These are phyloP conservation scores for Pythium folliculosum DNA, from an alignment of 352 stramenopile genomes.

Conservation along the genomic window DNA sequence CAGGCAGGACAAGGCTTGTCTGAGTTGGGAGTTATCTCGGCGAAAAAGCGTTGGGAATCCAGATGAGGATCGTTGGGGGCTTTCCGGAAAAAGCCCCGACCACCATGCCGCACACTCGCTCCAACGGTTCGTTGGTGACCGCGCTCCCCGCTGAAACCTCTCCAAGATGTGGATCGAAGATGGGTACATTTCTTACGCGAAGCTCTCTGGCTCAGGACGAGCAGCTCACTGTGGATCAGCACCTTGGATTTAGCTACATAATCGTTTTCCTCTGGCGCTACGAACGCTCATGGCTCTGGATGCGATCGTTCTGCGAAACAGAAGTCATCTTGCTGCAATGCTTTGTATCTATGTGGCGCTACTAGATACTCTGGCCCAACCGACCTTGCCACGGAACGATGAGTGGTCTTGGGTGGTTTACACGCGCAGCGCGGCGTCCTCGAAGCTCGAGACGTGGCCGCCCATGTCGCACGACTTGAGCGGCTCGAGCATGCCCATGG, in stretches of 20 bases:
- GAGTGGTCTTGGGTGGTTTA: too few relatives aligned
- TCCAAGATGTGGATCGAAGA: background rate
- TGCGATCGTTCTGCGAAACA: too few relatives aligned
- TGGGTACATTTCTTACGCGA: slow-evolving; percentile 10
- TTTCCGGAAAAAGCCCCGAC: background rate
- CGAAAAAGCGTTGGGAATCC: background rate
- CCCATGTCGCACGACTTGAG: slow-evolving; percentile 44
- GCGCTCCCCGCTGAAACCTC: too few relatives aligned
- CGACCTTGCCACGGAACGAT: too few relatives aligned
- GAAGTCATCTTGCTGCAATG: too few relatives aligned
- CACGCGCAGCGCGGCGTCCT: background rate
- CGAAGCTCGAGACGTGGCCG: slow-evolving; percentile 15
- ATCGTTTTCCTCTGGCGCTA: too few relatives aligned
- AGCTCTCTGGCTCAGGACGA: background rate
- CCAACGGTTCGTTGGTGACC: too few relatives aligned
- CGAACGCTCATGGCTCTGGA: too few relatives aligned
- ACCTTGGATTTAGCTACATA: too few relatives aligned
- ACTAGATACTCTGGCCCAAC: background rate
- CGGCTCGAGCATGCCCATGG: slow-evolving; percentile 44
- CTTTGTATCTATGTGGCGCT: background rate
- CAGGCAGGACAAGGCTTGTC: background rate
- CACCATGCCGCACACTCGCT: too few relatives aligned
- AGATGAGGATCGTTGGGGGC: background rate
- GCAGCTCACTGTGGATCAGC: too few relatives aligned
- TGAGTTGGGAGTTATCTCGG: background rate